Evolutionary conservation across 1,284 basidiomycete genomes (phyloP).

Genomic region (Trichosporon coremiiforme): DNA sequence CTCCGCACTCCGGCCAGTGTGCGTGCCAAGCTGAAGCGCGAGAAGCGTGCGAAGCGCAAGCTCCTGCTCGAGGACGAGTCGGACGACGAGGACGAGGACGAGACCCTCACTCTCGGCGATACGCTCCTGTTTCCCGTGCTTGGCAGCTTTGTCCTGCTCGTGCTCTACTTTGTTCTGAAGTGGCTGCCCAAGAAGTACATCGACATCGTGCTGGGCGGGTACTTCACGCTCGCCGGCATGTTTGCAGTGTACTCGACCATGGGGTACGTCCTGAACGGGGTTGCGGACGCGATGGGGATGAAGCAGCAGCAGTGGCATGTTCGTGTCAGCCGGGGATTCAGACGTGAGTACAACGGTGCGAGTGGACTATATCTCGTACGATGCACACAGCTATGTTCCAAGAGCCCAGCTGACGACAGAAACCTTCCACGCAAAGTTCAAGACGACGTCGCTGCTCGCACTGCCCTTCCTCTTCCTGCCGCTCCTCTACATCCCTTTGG

Average conservation of each 20-base stretch:
- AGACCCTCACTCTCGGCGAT: constrained; percentile 51
- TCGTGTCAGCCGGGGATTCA: constrained; percentile 48
- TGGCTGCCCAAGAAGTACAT: constrained; percentile 81
- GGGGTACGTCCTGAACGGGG: constrained; percentile 37
- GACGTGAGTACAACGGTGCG: constrained; percentile 43
- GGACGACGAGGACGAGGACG: constrained; percentile 46
- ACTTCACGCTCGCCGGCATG: constrained; percentile 59
- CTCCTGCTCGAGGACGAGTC: constrained; percentile 39
- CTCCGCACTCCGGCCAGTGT: constrained; percentile 38
- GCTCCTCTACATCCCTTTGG: constrained; percentile 65
- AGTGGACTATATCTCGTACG: too few species aligned
- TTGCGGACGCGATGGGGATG: constrained; percentile 32
- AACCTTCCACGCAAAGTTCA: constrained; percentile 54
- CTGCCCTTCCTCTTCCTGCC: constrained; percentile 69
- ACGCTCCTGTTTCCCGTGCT: constrained; percentile 53
- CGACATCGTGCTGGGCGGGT: constrained; percentile 62
- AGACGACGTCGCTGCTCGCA: constrained; percentile 62
- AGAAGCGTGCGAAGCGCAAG: constrained; percentile 34
- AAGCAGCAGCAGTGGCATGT: constrained; percentile 47
- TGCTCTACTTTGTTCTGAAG: constrained; percentile 54
- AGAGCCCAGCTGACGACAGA: constrained; percentile 37
- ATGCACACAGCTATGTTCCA: background rate
- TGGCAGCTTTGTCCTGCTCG: constrained; percentile 48
- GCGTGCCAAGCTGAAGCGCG: constrained; percentile 18
- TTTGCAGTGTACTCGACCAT: constrained; percentile 54